A percentile compares a stretch with the other conserved stretches of the same genome.
phyloP scores from a whole-genome alignment of 2,329 filamentous ascomycete species.

The Cladosporium sp. region DNA sequence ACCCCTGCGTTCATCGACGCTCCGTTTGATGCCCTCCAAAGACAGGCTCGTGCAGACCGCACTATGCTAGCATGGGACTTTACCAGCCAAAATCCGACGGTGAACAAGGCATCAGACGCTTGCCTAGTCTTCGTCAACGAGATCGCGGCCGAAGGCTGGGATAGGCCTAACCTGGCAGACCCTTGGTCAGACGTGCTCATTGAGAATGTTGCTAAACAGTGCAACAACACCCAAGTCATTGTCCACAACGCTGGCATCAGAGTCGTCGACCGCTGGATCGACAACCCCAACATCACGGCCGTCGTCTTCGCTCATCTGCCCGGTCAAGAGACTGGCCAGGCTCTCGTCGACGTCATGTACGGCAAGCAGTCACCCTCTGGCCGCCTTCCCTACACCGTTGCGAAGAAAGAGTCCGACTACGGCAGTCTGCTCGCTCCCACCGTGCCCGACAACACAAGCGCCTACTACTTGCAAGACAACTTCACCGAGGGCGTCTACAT shows the following conservation, averaged over 20 bases:
- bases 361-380: conserved; percentile 25
- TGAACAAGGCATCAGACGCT: conserved; percentile 20
- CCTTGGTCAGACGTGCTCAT: conserved; percentile 24
- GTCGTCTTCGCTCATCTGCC: conserved; percentile 26
- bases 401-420: conserved; percentile 26
- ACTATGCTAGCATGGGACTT: conserved; percentile 24
- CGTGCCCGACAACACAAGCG: background rate
- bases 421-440: conserved; percentile 21
- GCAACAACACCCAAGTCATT: conserved; percentile 27
- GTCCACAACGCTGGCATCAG: conserved; percentile 28
- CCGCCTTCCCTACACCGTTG: conserved; percentile 28
- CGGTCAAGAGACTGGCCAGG: conserved; percentile 25
- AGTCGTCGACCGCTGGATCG: conserved; percentile 25
- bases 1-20: conserved; percentile 20
- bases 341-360: conserved; percentile 26
- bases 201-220: conserved; percentile 24
- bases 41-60: conserved; percentile 16
- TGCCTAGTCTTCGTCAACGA: conserved; percentile 30
- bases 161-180: conserved; percentile 24
- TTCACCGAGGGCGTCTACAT: conserved; percentile 40
- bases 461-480: conserved; percentile 18
- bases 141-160: conserved; percentile 22
- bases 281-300: conserved; percentile 27
- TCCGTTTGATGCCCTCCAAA: conserved; percentile 21
- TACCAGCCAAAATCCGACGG: conserved; percentile 14